Conservation (phyloP, 305 asterid species). For the Fraxinus xanthoxyloides region DNA sequence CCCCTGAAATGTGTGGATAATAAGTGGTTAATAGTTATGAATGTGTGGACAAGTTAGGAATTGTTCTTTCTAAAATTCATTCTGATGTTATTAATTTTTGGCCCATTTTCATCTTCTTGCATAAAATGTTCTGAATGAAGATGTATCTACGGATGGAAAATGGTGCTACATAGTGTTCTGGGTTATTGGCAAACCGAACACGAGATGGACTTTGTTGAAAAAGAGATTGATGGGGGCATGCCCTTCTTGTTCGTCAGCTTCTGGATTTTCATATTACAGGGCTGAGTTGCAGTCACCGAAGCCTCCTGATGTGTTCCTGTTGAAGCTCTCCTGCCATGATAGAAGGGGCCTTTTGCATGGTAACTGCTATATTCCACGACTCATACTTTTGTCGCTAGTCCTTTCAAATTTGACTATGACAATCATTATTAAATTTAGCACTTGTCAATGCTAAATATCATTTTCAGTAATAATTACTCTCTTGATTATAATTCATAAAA, state of each 20-base stretch:
- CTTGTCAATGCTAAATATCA: background rate
- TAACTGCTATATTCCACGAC: slow-evolving; percentile 16
- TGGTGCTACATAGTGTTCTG: slow-evolving; percentile 95
- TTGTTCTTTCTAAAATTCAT: background rate
- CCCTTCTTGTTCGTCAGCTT: slow-evolving; percentile 64
- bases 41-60: background rate
- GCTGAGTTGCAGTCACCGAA: slow-evolving; percentile 52
- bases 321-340: slow-evolving; percentile 64
- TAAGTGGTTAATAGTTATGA: background rate
- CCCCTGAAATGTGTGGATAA: background rate
- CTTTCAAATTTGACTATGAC: background rate
- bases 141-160: slow-evolving; percentile 86
- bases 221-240: slow-evolving; percentile 79
- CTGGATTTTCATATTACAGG: slow-evolving; percentile 50
- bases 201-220: slow-evolving; percentile 75
- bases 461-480: background rate
- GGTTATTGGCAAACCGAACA: slow-evolving; percentile 61
- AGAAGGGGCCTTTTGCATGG: slow-evolving; percentile 80
- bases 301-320: slow-evolving; percentile 75
- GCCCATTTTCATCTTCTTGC: background rate
- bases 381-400: background rate
- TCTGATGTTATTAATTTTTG: background rate
- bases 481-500: background rate
- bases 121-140: slow-evolving; percentile 37
- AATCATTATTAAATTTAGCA: background rate